phyloP scores from a whole-genome alignment of 139 green algal genomes.

The Micractinium sp. region DNA sequence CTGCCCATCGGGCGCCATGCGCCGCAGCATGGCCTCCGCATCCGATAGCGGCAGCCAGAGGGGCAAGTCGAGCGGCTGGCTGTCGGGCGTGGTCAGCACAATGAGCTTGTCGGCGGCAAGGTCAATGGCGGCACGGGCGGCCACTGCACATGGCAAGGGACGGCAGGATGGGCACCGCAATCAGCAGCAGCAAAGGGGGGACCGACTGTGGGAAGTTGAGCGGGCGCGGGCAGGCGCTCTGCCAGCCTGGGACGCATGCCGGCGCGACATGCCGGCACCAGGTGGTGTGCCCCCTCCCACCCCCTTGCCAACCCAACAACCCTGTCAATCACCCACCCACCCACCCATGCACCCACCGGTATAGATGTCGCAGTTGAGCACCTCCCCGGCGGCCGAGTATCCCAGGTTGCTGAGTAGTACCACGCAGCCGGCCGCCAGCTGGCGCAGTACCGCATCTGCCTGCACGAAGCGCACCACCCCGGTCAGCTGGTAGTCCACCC shows the following conservation, averaged over 20 bases:
- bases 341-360: background rate
- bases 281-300: too few species aligned
- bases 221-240: too few species aligned
- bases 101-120: constrained; percentile 96
- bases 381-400: constrained; percentile 76
- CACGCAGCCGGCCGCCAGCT: constrained; percentile 85
- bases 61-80: constrained; percentile 63
- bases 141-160: constrained; percentile 59
- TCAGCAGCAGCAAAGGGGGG: too few species aligned
- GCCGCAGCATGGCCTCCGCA: constrained; percentile 69
- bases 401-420: constrained; percentile 91
- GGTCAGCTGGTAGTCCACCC: constrained; percentile 85
- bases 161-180: too few species aligned
- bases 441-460: constrained; percentile 71
- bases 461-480: constrained; percentile 75
- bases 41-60: constrained; percentile 82
- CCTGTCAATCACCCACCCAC: background rate
- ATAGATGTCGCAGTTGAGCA: constrained; percentile 89
- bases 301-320: background rate
- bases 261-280: too few species aligned
- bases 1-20: background rate
- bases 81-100: constrained; percentile 76
- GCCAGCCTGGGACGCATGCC: too few species aligned
- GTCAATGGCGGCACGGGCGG: constrained; percentile 55
- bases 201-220: too few species aligned